A percentile compares a stretch with the other conserved stretches of the same genome.
Evolutionary conservation across 768 basidiomycete genomes (phyloP).

Genomic region (Tricholoma furcatifolium): DNA sequence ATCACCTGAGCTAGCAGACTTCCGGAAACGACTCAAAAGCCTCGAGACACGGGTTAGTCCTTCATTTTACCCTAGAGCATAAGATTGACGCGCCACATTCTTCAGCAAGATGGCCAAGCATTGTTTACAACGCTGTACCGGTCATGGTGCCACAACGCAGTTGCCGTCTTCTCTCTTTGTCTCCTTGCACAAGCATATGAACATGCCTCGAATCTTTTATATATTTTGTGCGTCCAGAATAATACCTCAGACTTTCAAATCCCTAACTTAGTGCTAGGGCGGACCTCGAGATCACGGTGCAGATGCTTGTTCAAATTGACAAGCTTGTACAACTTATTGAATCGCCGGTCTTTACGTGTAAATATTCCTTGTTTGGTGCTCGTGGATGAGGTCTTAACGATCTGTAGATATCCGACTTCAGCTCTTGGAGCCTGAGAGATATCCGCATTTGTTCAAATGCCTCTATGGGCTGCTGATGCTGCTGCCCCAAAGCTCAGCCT

Average conservation of each 20-base stretch:
- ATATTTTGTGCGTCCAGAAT: slow-evolving; percentile 72
- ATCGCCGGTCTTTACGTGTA: slow-evolving; percentile 97
- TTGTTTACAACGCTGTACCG: slow-evolving; percentile 92
- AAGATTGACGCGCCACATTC: neutral
- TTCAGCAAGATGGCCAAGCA: slow-evolving; percentile 91
- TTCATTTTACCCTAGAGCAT: neutral
- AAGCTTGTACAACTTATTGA: slow-evolving; percentile 98
- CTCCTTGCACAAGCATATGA: slow-evolving; percentile 98
- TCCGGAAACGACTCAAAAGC: slow-evolving; percentile 89
- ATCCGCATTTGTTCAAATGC: slow-evolving; percentile 96
- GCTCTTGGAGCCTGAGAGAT: slow-evolving; percentile 93
- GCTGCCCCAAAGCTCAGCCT: slow-evolving; percentile 94
- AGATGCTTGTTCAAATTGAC: slow-evolving; percentile 93
- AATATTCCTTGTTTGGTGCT: slow-evolving; percentile 16
- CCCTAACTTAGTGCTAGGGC: slow-evolving; percentile 51
- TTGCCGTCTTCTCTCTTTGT: slow-evolving; percentile 94
- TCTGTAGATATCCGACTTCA: slow-evolving; percentile 79
- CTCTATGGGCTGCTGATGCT: slow-evolving; percentile 97
- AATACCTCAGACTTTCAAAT: neutral
- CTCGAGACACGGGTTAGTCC: slow-evolving; percentile 82
- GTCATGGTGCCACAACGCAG: slow-evolving; percentile 99
- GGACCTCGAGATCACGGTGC: slow-evolving; percentile 95
- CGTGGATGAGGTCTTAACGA: neutral
- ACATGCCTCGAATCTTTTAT: slow-evolving; percentile 93
- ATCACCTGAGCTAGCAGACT: slow-evolving; percentile 93